Evolutionary conservation across 139 green algal genomes (phyloP), one percentile per base, ranked within the genome.

Genomic region (Chlorella sorokiniana): DNA sequence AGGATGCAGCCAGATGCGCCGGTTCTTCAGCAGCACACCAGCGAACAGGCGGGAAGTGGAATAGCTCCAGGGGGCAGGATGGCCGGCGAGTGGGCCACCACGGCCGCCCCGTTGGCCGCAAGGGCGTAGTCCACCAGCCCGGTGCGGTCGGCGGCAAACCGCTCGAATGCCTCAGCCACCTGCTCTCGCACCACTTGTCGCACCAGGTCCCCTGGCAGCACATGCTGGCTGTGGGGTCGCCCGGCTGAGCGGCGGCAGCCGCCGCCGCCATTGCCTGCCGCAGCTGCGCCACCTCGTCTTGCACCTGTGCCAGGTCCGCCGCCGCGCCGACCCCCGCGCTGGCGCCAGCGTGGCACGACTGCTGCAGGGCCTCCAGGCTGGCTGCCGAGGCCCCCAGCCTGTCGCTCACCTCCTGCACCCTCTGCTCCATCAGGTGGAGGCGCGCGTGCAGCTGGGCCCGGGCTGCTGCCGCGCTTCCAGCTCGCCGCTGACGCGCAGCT

Each of bases 81-180:
- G 18, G 85, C 45, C n/a, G 52, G 56, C 1, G 71, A 82, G 71
- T 89, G 85, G 2, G 74, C 76, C 42, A 87, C 52, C 35, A 89
- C 81, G 23, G 40, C 56, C 25, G 62, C 81, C 10, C 85, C 85
- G 18, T 64, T 77, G 18, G 67, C 67, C 2, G 68, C 48, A 42
- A 87, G 74, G 1, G 85, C 85, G 25, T 61, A 89, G 71, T 89
- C 85, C 33, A 77, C 75, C 71, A 73, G 38, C 3, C 81, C 85
- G 4, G 76, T 82, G 25, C 76, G 62, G 62, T 82, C 85, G 71
- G 85, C 41, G 56, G 9, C 37, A 20, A 74, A 71, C n/a, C 54
- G 8, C 9, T 44, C 62, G 62, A 70, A n/a, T 10, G 44, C 31
- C 16, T 8, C 33, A 16, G 18, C 29, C 54, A 42, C 27, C 10